Percentiles rank a stretch among this genome's conserved stretches.
These are phyloP conservation scores for Paramecium bursaria DNA, from an alignment of 73 alveolate species.

Conservation along the genomic window DNA sequence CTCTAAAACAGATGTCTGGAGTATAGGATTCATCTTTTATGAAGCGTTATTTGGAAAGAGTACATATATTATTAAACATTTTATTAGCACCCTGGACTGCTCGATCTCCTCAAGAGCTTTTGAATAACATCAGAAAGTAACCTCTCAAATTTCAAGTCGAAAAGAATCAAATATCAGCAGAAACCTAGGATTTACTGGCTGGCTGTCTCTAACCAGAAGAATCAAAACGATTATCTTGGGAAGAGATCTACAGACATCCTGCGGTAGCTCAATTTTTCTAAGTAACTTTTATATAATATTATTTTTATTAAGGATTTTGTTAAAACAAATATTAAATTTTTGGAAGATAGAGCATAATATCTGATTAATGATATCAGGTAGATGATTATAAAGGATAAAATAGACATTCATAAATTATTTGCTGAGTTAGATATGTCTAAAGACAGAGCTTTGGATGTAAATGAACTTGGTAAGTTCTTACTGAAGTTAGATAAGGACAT, in stretches of 20 bases:
- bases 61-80: background rate
- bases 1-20: conserved; percentile 96
- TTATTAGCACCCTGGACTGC: conserved; percentile 56
- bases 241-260: conserved; percentile 70
- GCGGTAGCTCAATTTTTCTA: conserved; percentile 40
- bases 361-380: conserved; percentile 68
- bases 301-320: conserved; percentile 32
- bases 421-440: conserved; percentile 67
- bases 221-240: conserved; percentile 64
- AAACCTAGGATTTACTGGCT: conserved; percentile 54
- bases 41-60: conserved; percentile 74
- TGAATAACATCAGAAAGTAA: conserved; percentile 17
- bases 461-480: conserved; percentile 66
- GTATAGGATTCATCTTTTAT: conserved; percentile 93
- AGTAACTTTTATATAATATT: background rate
- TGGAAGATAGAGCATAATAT: conserved; percentile 68
- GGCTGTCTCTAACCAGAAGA: conserved; percentile 67
- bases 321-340: conserved; percentile 45
- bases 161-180: conserved; percentile 44
- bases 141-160: conserved; percentile 47
- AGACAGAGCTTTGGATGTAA: conserved; percentile 63
- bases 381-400: conserved; percentile 60
- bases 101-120: conserved; percentile 47
- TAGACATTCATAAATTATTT: conserved; percentile 62
- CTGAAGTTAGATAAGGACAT: conserved; percentile 56